phyloP scores from a whole-genome alignment of 2,329 filamentous ascomycete species.

The Magnaporthiopsis rhizophila region DNA sequence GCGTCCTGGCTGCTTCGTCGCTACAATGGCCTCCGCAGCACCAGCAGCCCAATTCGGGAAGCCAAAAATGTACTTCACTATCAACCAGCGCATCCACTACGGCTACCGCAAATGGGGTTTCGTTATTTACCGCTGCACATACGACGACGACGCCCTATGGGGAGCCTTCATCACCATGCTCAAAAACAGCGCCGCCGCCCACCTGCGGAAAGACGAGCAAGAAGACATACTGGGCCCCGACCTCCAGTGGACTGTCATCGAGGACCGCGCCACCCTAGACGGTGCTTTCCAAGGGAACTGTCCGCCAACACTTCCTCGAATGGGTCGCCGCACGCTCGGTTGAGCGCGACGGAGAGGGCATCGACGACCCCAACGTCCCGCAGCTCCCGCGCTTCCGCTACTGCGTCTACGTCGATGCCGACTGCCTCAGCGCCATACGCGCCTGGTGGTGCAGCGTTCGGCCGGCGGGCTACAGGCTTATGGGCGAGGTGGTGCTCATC shows the following conservation, averaged over 20 bases:
- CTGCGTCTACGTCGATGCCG: background rate
- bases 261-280: slow-evolving; percentile 1
- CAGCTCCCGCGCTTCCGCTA: slow-evolving; percentile 1
- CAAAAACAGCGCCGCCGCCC: background rate
- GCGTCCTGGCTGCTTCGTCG: too few species aligned
- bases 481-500: background rate
- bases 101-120: slow-evolving; percentile 5
- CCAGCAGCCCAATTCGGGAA: too few species aligned
- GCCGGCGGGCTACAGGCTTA: background rate
- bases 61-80: too few species aligned
- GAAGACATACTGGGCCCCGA: background rate
- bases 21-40: too few species aligned
- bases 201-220: background rate
- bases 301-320: background rate
- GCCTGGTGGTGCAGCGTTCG: background rate
- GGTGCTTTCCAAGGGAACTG: slow-evolving; percentile 1
- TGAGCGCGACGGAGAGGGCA: background rate
- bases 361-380: background rate
- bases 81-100: too few species aligned
- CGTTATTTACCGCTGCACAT: slow-evolving; percentile 3
- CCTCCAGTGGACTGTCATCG: background rate
- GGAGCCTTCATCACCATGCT: background rate
- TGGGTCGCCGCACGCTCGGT: background rate
- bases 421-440: background rate
- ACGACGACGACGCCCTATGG: slow-evolving; percentile 5